These are phyloP conservation scores for Xylariales sp. DNA, from an alignment of 2,329 filamentous ascomycete genomes.

Conservation along the genomic window DNA sequence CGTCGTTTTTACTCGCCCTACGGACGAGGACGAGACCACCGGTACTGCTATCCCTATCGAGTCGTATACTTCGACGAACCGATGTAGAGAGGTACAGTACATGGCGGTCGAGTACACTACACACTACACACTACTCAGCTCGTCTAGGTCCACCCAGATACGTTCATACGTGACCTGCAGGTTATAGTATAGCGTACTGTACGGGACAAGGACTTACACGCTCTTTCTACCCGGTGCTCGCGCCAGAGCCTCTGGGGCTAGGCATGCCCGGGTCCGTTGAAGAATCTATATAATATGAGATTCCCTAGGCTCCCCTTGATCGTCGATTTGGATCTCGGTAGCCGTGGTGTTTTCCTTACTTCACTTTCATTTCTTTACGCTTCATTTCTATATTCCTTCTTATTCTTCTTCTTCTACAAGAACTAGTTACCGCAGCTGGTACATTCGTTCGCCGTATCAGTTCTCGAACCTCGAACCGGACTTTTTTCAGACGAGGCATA, in stretches of 20 bases:
- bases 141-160: constrained; percentile 29
- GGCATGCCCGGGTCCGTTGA: neutral
- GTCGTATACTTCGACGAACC: neutral
- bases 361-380: constrained; percentile 33
- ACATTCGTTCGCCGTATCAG: constrained; percentile 33
- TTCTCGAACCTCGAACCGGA: constrained; percentile 1
- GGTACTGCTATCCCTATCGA: neutral
- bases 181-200: constrained; percentile 25
- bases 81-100: neutral
- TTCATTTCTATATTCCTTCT: constrained; percentile 28
- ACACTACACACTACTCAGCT: constrained; percentile 29
- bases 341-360: constrained; percentile 37
- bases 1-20: constrained; percentile 7
- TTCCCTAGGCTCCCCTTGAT: constrained; percentile 26
- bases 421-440: constrained; percentile 21
- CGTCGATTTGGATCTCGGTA: constrained; percentile 26
- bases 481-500: neutral
- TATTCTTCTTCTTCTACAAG: constrained; percentile 21
- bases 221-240: constrained; percentile 27
- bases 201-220: constrained; percentile 17
- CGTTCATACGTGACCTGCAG: constrained; percentile 38
- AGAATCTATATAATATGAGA: constrained; percentile 33
- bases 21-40: constrained; percentile 5
- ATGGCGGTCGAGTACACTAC: neutral
- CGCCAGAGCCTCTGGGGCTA: constrained; percentile 18